phyloP scores from a whole-genome alignment of 129 eudicot species.

The Tagetes patula region DNA sequence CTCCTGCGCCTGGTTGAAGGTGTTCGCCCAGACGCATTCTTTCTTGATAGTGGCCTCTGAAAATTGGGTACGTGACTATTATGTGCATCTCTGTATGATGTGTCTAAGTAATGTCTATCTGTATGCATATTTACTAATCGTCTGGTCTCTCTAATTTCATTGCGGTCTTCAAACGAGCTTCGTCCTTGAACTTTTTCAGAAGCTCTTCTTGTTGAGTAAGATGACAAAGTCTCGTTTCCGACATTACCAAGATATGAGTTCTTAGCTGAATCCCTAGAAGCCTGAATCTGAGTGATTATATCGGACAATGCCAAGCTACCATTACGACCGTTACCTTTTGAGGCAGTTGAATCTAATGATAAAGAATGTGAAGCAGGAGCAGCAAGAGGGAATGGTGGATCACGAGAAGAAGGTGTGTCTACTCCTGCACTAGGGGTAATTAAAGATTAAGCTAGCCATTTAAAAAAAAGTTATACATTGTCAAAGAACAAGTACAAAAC shows the following conservation, averaged over 20 bases:
- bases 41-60: constrained; percentile 82
- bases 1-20: constrained; percentile 76
- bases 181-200: constrained; percentile 66
- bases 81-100: constrained; percentile 58
- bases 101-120: constrained; percentile 61
- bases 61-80: constrained; percentile 70
- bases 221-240: constrained; percentile 57
- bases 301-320: constrained; percentile 77
- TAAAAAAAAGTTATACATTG: constrained; percentile 10
- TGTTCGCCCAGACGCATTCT: constrained; percentile 64
- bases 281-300: constrained; percentile 90
- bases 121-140: constrained; percentile 55
- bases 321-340: constrained; percentile 56
- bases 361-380: constrained; percentile 88
- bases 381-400: constrained; percentile 94
- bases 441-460: constrained; percentile 48
- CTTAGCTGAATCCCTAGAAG: constrained; percentile 72
- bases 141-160: constrained; percentile 59
- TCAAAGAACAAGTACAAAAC: constrained; percentile 4
- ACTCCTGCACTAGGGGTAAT: constrained; percentile 96
- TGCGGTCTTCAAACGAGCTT: constrained; percentile 53
- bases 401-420: constrained; percentile 99
- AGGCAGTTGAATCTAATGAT: constrained; percentile 49
- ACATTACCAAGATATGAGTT: constrained; percentile 44
- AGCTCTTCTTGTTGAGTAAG: constrained; percentile 60